phyloP scores from a whole-genome alignment of 768 basidiomycete genomes.

The Leccinum rimulosum region DNA sequence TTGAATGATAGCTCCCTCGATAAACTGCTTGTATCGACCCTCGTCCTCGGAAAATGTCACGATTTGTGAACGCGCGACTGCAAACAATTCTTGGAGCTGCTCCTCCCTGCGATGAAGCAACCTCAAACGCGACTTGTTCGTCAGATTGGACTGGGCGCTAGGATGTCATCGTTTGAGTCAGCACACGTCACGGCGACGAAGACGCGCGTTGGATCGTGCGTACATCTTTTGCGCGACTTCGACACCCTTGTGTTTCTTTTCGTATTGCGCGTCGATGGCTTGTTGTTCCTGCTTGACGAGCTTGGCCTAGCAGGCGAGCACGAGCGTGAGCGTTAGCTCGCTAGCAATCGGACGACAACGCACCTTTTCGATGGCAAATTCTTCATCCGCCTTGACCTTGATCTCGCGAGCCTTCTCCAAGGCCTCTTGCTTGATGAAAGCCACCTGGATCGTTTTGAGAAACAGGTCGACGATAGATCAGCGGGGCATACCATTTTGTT shows the following conservation, averaged over 20 bases:
- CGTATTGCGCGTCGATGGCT: slow-evolving; percentile 90
- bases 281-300: slow-evolving; percentile 95
- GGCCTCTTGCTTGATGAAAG: slow-evolving; percentile 90
- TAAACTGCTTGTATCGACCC: slow-evolving; percentile 73
- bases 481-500: slow-evolving; percentile 86
- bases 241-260: slow-evolving; percentile 93
- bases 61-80: slow-evolving; percentile 61
- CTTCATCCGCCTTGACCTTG: slow-evolving; percentile 95
- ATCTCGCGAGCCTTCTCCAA: slow-evolving; percentile 97
- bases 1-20: slow-evolving; percentile 84
- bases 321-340: not conserved
- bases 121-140: slow-evolving; percentile 92
- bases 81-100: slow-evolving; percentile 86
- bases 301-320: slow-evolving; percentile 64
- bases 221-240: slow-evolving; percentile 98
- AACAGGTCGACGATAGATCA: not conserved
- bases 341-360: not conserved
- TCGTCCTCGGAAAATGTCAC: slow-evolving; percentile 61
- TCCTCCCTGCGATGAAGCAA: slow-evolving; percentile 91
- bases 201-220: slow-evolving; percentile 23
- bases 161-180: slow-evolving; percentile 1
- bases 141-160: slow-evolving; percentile 92
- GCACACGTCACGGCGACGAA: not conserved
- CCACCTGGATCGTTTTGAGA: slow-evolving; percentile 54
- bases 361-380: slow-evolving; percentile 98